These are phyloP conservation scores for Mycoemilia scoparia DNA, from an alignment of 192 early-diverging fungal species.

Conservation along the genomic window DNA sequence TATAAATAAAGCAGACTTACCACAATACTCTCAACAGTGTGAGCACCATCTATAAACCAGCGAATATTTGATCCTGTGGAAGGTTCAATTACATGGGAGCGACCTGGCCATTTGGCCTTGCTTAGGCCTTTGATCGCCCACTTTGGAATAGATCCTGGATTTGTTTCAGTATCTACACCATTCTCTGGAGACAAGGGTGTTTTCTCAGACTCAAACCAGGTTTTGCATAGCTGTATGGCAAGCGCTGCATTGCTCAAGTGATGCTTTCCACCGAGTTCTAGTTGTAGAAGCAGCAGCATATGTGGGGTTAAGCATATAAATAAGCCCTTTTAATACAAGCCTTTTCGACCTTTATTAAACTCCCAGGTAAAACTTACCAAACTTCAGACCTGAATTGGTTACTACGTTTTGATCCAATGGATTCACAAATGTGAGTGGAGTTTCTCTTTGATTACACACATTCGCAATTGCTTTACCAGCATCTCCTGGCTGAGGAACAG, in stretches of 20 bases:
- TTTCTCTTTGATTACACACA: constrained; percentile 44
- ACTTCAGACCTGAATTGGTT: too few species aligned
- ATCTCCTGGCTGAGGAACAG: constrained; percentile 46
- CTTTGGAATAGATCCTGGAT: background rate
- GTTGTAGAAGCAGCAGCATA: too few species aligned
- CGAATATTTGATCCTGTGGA: constrained; percentile 24
- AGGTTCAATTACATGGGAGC: constrained; percentile 52
- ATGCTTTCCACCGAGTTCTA: constrained; percentile 61
- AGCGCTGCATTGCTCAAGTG: constrained; percentile 72
- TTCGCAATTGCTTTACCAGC: constrained; percentile 47
- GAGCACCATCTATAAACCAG: constrained; percentile 90
- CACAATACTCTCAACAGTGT: constrained; percentile 73
- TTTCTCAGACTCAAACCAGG: constrained; percentile 35
- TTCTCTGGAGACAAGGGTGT: too few species aligned
- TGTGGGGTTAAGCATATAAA: background rate
- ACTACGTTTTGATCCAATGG: background rate
- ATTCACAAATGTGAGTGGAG: constrained; percentile 19
- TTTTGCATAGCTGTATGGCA: constrained; percentile 49
- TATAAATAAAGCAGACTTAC: too few species aligned
- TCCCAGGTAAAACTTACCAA: too few species aligned
- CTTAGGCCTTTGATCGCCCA: constrained; percentile 33
- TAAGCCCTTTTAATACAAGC: background rate
- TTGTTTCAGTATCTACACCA: constrained; percentile 5
- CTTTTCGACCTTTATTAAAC: too few species aligned
- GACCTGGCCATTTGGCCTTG: constrained; percentile 67